phyloP scores from a whole-genome alignment of 2,329 filamentous ascomycete genomes.

The Colletotrichum agaves region DNA sequence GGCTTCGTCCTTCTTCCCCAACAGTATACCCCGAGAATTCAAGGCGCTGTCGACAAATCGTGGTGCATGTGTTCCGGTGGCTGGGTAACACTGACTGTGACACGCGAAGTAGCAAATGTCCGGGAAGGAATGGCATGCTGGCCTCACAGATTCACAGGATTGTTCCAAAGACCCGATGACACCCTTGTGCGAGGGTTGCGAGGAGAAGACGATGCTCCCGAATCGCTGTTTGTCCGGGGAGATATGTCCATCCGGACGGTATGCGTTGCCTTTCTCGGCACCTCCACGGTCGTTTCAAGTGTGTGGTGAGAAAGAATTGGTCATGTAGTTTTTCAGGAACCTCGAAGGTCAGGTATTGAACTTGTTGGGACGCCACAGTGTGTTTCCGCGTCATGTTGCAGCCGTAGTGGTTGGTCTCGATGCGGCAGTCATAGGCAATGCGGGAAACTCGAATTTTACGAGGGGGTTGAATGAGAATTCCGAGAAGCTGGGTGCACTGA shows the following conservation, averaged over 20 bases:
- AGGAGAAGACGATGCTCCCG: not conserved
- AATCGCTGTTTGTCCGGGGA: not conserved
- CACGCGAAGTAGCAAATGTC: constrained; percentile 12
- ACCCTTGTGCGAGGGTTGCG: not conserved
- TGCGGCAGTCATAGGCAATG: not conserved
- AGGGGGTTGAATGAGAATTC: constrained; percentile 12
- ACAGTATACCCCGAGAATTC: not conserved
- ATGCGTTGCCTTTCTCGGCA: not conserved
- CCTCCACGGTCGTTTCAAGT: not conserved
- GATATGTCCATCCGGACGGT: not conserved
- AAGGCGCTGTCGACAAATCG: not conserved
- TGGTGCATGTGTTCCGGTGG: not conserved
- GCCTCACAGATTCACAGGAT: not conserved
- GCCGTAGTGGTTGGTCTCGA: constrained; percentile 5
- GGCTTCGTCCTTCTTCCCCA: not conserved
- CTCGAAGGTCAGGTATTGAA: not conserved
- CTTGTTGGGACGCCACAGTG: not conserved
- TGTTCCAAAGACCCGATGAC: not conserved
- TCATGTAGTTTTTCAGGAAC: not conserved
- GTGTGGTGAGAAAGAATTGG: not conserved
- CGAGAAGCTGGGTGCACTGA: constrained; percentile 29
- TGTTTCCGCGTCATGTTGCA: not conserved
- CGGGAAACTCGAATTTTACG: not conserved
- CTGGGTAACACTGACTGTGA: constrained; percentile 12
- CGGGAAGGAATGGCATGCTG: constrained; percentile 15